Evolutionary conservation across 2,329 filamentous ascomycete genomes (phyloP), one percentile per base, ranked within the genome.

Genomic region (Neonectria ditissima): DNA sequence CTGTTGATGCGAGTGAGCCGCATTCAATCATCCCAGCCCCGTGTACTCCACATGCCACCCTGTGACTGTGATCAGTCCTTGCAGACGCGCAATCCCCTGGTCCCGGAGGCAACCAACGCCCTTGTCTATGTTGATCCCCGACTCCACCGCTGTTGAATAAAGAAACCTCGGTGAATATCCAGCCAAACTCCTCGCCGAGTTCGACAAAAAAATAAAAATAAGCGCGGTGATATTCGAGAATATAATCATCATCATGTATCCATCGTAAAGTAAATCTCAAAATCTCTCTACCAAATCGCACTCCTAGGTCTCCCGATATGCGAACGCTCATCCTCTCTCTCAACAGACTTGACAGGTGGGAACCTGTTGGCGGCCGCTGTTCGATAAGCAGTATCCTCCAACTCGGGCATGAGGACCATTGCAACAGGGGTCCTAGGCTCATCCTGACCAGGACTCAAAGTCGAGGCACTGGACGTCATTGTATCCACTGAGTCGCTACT

Each of bases 401-500:
- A 9, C 39, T 70, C 63, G 6, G 57, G 34, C 10, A 65, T 22
- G 18, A 70, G 50, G 10, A 65, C 51, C 69, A 72, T 70, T 24
- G 69, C 68, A n/a, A 63, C 62, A 16, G 69, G 69, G 18, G 69
- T 72, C 55, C 67, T 72, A 11, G 65, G 66, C 28, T 65, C 69
- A 7, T 65, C 68, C 9, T 59, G 41, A 9, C 32, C 48, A 14
- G 45, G 18, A 30, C 43, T 58, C 26, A 61, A 39, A 18, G 56
- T 44, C 24, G 55, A 47, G 14, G 22, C 13, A 5, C 50, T 57
- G 4, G 61, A 51, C 18, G 58, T 37, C 34, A 41, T 43, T 13
- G 44, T 44, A n/a, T 28, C 43, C 8, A 61, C 45, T 16, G 34
- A 45, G 13, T 48, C 52, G 26, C 11, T 48, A 11, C 13, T 16